Evolutionary conservation across 768 basidiomycete species (phyloP).

Genomic region (Pulveroboletus sp.): DNA sequence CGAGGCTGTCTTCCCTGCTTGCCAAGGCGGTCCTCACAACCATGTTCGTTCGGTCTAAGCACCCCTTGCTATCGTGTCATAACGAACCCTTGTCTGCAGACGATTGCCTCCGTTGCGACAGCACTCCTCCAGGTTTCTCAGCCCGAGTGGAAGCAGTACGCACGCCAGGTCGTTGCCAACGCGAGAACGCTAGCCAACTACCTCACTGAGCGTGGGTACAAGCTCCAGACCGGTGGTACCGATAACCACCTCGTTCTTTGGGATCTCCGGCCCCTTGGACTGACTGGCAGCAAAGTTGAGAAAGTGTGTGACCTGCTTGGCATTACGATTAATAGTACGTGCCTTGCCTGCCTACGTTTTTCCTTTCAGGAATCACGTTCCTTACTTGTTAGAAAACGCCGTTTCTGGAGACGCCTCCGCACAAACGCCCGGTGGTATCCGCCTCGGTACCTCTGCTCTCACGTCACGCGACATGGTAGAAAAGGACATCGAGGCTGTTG

Average conservation of each 20-base stretch:
- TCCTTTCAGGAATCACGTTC: background rate
- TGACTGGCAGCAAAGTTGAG: constrained; percentile 98
- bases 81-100: constrained; percentile 42
- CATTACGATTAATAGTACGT: constrained; percentile 93
- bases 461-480: constrained; percentile 95
- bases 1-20: constrained; percentile 98
- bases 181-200: constrained; percentile 71
- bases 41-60: constrained; percentile 54
- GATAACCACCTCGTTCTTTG: constrained; percentile 98
- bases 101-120: constrained; percentile 94
- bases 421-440: constrained; percentile 94
- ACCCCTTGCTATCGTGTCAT: background rate
- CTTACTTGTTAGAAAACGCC: constrained; percentile 69
- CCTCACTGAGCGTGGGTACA: constrained; percentile 82
- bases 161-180: constrained; percentile 92
- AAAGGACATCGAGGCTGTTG: constrained; percentile 83
- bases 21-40: constrained; percentile 99
- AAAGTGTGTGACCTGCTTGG: constrained; percentile 96
- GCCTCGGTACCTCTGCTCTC: constrained; percentile 90
- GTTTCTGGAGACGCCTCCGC: constrained; percentile 96
- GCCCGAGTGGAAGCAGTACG: constrained; percentile 88
- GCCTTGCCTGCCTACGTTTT: background rate
- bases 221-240: constrained; percentile 93
- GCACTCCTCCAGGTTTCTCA: constrained; percentile 87
- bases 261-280: constrained; percentile 91